These are phyloP conservation scores for Microstroma glucosiphilum DNA, from an alignment of 1,284 basidiomycete species.

Conservation along the genomic window DNA sequence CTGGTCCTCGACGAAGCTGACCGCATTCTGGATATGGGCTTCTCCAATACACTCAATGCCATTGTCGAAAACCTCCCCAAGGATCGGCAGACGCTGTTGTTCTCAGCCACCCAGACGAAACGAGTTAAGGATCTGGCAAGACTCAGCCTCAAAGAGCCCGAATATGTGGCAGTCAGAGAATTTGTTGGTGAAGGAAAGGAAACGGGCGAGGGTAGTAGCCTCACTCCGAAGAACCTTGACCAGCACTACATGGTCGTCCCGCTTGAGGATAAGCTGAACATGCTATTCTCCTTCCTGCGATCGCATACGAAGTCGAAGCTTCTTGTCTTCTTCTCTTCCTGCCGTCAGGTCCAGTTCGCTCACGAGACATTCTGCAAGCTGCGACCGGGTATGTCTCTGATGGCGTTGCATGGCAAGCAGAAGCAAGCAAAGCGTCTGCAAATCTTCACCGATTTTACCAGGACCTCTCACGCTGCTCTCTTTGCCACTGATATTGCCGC, in stretches of 20 bases:
- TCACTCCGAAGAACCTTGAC: constrained; percentile 67
- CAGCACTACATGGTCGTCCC: constrained; percentile 83
- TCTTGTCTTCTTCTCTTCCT: constrained; percentile 88
- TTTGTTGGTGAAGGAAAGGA: constrained; percentile 25
- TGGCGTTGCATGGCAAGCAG: constrained; percentile 93
- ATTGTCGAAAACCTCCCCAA: constrained; percentile 71
- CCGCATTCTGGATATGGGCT: constrained; percentile 93
- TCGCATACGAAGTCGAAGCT: constrained; percentile 85
- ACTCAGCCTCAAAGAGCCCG: constrained; percentile 77
- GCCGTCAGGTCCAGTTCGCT: constrained; percentile 81
- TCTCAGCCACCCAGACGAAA: constrained; percentile 92
- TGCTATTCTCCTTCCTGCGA: constrained; percentile 91
- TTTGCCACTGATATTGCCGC: constrained; percentile 85
- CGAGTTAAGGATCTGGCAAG: constrained; percentile 84
- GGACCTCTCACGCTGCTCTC: constrained; percentile 42
- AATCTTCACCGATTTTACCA: constrained; percentile 44
- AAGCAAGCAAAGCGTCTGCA: constrained; percentile 79
- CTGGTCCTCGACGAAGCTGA: constrained; percentile 98
- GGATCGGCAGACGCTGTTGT: constrained; percentile 74
- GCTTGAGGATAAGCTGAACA: constrained; percentile 81
- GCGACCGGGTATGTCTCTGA: constrained; percentile 82
- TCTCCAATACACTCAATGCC: constrained; percentile 79
- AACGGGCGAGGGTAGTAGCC: constrained; percentile 30
- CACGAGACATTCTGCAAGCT: constrained; percentile 92
- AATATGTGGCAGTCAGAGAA: constrained; percentile 60